These are phyloP conservation scores for Keithomyces neogunnii DNA, from an alignment of 2,329 filamentous ascomycete genomes.

Conservation along the genomic window DNA sequence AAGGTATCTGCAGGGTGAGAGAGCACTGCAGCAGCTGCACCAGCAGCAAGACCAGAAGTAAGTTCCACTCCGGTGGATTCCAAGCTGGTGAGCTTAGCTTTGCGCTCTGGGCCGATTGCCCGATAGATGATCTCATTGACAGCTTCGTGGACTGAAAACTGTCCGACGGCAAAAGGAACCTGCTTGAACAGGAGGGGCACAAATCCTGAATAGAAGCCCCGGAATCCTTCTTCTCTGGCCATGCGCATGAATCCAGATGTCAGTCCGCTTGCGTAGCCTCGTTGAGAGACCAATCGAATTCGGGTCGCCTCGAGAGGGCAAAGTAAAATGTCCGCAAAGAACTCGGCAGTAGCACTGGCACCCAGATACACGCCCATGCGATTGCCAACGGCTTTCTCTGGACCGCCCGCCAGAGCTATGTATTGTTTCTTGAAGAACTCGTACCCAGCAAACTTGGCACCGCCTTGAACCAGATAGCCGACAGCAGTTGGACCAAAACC, in stretches of 20 bases:
- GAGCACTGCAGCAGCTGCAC: slow-evolving; percentile 79
- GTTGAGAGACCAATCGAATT: slow-evolving; percentile 73
- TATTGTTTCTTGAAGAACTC: slow-evolving; percentile 90
- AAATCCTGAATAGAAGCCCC: slow-evolving; percentile 87
- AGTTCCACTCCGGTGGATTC: slow-evolving; percentile 79
- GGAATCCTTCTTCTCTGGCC: slow-evolving; percentile 64
- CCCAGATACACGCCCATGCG: slow-evolving; percentile 61
- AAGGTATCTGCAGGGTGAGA: slow-evolving; percentile 77
- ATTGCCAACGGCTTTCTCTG: slow-evolving; percentile 32
- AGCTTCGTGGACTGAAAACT: slow-evolving; percentile 91
- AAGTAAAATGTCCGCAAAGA: slow-evolving; percentile 71
- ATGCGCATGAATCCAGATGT: slow-evolving; percentile 67
- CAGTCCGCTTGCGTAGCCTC: slow-evolving; percentile 66
- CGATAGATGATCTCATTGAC: slow-evolving; percentile 70
- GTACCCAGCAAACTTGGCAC: slow-evolving; percentile 86
- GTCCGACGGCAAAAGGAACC: slow-evolving; percentile 88
- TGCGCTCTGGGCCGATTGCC: slow-evolving; percentile 54
- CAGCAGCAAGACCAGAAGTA: slow-evolving; percentile 75
- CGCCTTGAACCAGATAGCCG: slow-evolving; percentile 83
- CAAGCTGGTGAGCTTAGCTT: slow-evolving; percentile 58
- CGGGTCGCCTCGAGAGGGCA: slow-evolving; percentile 83
- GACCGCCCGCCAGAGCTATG: slow-evolving; percentile 58
- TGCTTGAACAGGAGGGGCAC: slow-evolving; percentile 81
- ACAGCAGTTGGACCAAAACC: slow-evolving; percentile 79
- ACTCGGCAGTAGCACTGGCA: slow-evolving; percentile 59